Evolutionary conservation across 2,329 filamentous ascomycete genomes (phyloP), one percentile per base, ranked within the genome.

Genomic region (Pestalotiopsis sp.): DNA sequence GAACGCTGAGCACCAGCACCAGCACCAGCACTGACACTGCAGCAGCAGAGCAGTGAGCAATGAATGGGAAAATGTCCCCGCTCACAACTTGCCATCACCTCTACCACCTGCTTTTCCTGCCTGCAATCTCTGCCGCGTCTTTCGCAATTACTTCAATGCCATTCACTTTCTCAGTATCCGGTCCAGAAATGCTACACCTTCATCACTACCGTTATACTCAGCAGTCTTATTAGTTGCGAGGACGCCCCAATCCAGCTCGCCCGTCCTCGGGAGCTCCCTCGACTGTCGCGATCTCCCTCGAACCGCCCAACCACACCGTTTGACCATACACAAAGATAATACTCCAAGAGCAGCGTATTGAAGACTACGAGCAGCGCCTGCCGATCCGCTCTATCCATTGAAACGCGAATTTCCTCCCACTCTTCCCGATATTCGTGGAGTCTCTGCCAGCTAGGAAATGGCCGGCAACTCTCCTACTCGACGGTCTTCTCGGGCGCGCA

Each of bases 401-500:
- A 20, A 3, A 58, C 64, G 64, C 36, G 45, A 45, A 2, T 36
- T 13, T 36, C 31, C 45, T 12, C 45, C 36, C 17, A 23, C 20
- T 13, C 64, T 20, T 31, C 11, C 14, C 31, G 11, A 23, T 27
- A 13, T 65, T 60, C 65, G 52, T 67, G 68, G 61, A 69, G 69
- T 73, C 74, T 67, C 67, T 70, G 70, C 65, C 65, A 69, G 62
- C 75, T 74, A 72, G 67, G 64, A 67, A 65, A 81, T 80, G 77
- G 82, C 78, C 73, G 87, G 87, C 87, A 85, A 87, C 84, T 78
- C 83, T 83, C 75, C 88, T 92, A 79, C 93, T 80, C 92, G 95
- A 83, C 93, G 95, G 80, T 97, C 95, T 78, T 96, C 95, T 81
- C 91, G 95, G 87, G 94, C 94, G 85, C 93, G 93, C 82, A 89